Conservation (phyloP, 176 grass and related monocot species). For the Eragrostis curvula region DNA sequence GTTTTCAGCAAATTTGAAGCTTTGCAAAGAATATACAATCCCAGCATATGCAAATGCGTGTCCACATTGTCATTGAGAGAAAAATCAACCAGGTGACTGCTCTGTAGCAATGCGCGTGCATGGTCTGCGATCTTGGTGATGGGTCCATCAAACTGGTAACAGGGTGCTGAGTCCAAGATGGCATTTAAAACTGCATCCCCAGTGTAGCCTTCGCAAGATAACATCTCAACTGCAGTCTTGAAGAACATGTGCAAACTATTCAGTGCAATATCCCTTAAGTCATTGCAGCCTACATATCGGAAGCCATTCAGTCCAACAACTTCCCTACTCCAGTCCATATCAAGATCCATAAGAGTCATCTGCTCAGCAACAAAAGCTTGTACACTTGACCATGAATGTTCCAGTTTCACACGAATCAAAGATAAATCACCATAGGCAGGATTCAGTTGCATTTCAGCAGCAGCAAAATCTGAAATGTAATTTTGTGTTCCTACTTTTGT, state of each 20-base stretch:
- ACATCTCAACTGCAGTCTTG: constrained; percentile 40
- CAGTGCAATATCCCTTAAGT: constrained; percentile 44
- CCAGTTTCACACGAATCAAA: constrained; percentile 21
- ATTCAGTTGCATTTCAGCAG: constrained; percentile 24
- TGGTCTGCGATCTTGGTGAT: constrained; percentile 38
- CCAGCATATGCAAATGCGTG: constrained; percentile 45
- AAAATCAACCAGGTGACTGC: constrained; percentile 19
- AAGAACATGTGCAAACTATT: too few species aligned
- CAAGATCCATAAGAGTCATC: constrained; percentile 28
- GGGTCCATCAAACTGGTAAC: constrained; percentile 44
- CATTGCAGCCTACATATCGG: constrained; percentile 36
- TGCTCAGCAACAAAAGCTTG: constrained; percentile 38
- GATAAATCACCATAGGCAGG: constrained; percentile 23
- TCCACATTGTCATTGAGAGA: constrained; percentile 34
- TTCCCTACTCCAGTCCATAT: constrained; percentile 36
- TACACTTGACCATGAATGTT: constrained; percentile 39
- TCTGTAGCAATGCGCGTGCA: constrained; percentile 33
- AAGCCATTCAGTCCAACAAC: constrained; percentile 34
- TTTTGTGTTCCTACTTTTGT: too few species aligned
- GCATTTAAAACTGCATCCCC: constrained; percentile 45
- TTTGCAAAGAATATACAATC: too few species aligned
- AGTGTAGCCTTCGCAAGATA: constrained; percentile 34
- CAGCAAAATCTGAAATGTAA: constrained; percentile 28
- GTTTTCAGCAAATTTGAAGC: too few species aligned
- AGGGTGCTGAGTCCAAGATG: constrained; percentile 26